phyloP scores from a whole-genome alignment of 169 alveolate species.

The Eimeria nieschulzi region DNA sequence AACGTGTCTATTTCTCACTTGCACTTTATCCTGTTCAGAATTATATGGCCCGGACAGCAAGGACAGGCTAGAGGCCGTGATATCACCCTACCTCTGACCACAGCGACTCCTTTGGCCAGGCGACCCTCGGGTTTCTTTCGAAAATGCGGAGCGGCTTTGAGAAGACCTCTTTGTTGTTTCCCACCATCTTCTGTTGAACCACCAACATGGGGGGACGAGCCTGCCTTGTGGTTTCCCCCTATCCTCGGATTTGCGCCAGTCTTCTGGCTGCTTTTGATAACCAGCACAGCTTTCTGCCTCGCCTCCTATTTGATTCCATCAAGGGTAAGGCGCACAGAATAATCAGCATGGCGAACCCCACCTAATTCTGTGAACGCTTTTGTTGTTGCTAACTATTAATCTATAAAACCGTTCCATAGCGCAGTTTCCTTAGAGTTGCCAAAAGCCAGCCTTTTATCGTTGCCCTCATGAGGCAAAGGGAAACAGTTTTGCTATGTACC shows the following conservation, averaged over 20 bases:
- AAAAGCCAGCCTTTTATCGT: too few relatives aligned
- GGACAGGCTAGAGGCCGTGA: background rate
- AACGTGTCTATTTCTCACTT: too few relatives aligned
- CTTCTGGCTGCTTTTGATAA: conserved; percentile 1
- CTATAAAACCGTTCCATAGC: too few relatives aligned
- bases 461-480: too few relatives aligned
- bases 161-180: conserved; percentile 6
- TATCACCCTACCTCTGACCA: background rate
- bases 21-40: conserved; percentile 2
- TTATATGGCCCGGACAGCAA: background rate
- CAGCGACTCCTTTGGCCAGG: background rate
- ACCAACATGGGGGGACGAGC: background rate
- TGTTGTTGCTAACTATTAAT: too few relatives aligned
- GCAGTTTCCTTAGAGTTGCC: too few relatives aligned
- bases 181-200: conserved; percentile 8
- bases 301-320: background rate
- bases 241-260: conserved; percentile 5
- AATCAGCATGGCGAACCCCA: too few relatives aligned
- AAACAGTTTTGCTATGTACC: too few relatives aligned
- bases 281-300: background rate
- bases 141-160: background rate
- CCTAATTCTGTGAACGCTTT: too few relatives aligned
- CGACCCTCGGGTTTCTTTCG: background rate
- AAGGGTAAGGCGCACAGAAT: background rate
- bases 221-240: background rate